Evolutionary conservation across 768 basidiomycete species (phyloP).

Genomic region (Cyclocybe cylindracea): DNA sequence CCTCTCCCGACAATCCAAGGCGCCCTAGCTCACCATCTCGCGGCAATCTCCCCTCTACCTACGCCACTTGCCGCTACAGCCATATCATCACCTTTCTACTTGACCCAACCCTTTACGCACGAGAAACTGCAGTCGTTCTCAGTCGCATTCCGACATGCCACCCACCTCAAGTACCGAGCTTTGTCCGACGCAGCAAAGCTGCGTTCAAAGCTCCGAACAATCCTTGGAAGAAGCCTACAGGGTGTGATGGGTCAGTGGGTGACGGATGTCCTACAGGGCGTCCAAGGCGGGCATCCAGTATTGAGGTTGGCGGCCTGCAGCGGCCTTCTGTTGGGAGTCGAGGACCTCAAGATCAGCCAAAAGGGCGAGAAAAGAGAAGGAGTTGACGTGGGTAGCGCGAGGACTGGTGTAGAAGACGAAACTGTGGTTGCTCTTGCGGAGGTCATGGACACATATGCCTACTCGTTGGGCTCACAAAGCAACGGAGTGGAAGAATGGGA

Average conservation of each 20-base stretch:
- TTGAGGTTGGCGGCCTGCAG: slow-evolving; percentile 61
- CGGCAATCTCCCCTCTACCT: slow-evolving; percentile 47
- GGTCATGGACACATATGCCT: slow-evolving; percentile 61
- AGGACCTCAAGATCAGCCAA: slow-evolving; percentile 46
- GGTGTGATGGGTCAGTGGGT: slow-evolving; percentile 52
- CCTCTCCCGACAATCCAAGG: slow-evolving; percentile 51
- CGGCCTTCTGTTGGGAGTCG: slow-evolving; percentile 65
- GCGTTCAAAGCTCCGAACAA: slow-evolving; percentile 30
- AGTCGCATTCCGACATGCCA: slow-evolving; percentile 60
- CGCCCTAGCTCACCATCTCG: slow-evolving; percentile 61
- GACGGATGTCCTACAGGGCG: slow-evolving; percentile 49
- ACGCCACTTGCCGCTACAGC: slow-evolving; percentile 59
- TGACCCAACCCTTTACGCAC: slow-evolving; percentile 41
- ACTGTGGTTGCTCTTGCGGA: slow-evolving; percentile 72
- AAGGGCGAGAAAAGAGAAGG: slow-evolving; percentile 23
- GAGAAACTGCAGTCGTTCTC: slow-evolving; percentile 50
- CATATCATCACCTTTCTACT: slow-evolving; percentile 57
- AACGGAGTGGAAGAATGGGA: slow-evolving; percentile 53
- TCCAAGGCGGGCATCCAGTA: slow-evolving; percentile 67
- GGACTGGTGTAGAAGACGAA: slow-evolving; percentile 60
- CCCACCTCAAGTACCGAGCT: slow-evolving; percentile 51
- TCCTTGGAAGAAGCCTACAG: slow-evolving; percentile 40
- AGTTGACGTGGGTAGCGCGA: slow-evolving; percentile 28
- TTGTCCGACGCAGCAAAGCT: slow-evolving; percentile 35
- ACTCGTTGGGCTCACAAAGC: slow-evolving; percentile 21